Evolutionary conservation across 2,329 filamentous ascomycete species (phyloP), one percentile per base, ranked within the genome.

Genomic region (Colletotrichum echinochloae): DNA sequence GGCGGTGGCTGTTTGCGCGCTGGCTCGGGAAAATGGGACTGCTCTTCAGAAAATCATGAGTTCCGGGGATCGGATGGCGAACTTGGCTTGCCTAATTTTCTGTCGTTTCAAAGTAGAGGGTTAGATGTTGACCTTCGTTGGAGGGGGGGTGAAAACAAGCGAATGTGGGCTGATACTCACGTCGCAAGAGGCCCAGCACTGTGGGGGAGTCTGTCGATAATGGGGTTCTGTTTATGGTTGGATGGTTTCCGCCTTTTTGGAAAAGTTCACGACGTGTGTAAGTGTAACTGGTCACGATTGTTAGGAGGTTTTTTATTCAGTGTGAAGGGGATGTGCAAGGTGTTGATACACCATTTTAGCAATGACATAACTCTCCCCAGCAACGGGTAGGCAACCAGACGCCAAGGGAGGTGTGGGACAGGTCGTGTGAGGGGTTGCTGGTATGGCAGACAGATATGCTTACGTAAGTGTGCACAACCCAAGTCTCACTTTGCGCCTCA

Each of bases 61-160:
- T 79, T 77, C 61, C 71, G 74, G 18, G 11, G 78, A 78, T 41
- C 76, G 77, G 72, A 80, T 78, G 60, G 77, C 73, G 70, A 80
- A 78, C 56, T 73, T 67, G 37, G 79, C 75, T 46, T 76, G 46
- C 76, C 79, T 30, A 77, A 78, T 65, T 79, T 79, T 75, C 75
- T 78, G 60, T 52, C 30, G 18, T 54, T 30, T 56, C 41, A 23
- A 26, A 33, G 23, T 49, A 18, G 54, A 71, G 49, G 48, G 63
- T 70, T n/a, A 70, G 56, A 66, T 41, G 49, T 54, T 39, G 39
- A 23, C 28, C 26, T 46, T 54, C n/a, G 37, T 52, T 33, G 46
- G 49, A 30, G 48, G 48, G 35, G 48, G 35, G 48, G n/a, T n/a
- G 51, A 57, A 65, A 56, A 37, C 18, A 62, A 46, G 18, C 41